Evolutionary conservation across 23 red algal genomes (phyloP), one percentile per base, ranked within the genome.

Genomic region (Gracilaria domingensis): DNA sequence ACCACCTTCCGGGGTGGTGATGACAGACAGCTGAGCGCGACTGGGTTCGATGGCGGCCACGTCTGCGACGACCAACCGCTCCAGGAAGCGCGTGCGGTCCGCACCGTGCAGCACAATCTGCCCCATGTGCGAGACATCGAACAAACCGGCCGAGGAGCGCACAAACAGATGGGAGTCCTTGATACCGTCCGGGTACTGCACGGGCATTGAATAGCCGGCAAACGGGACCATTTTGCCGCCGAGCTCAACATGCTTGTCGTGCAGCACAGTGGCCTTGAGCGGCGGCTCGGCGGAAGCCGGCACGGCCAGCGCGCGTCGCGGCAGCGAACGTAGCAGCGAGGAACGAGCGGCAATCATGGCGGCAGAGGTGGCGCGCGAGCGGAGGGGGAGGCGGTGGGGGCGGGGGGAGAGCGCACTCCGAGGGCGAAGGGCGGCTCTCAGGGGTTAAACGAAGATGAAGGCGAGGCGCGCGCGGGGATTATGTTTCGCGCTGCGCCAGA

Each of bases 61-160:
- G 54, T 98, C 97, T 16, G 83, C 97, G 2, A 96, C 94, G 32
- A 98, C 93, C 3, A 98, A 76, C 35, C 64, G 8, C 45, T 98
- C 97, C 21, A 98, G 57, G 73, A 96, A 98, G 14, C 44, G 36
- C 17, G 87, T 84, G 37, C 90, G 83, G 66, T 98, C 93, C 30
- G 79, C 73, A n/a, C 97, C 97, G 38, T 92, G 93, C 74, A 98
- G 80, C 33, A 85, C 60, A 17, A 98, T 91, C 83, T 98, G 97
- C 14, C 97, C 97, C 97, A 98, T 98, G 50, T 98, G 97, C 4
- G 94, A 96, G 25, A 98, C 97, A 59, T 98, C 97, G 50, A 98
- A 98, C 29, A 98, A 59, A 29, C 97, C 97, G 4, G 97, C 93
- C 39, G 93, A 96, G 16, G 83, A 78, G 73, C 97, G 88, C 23